phyloP scores from a whole-genome alignment of 2,329 filamentous ascomycete species.

The Xylariaceae sp. region DNA sequence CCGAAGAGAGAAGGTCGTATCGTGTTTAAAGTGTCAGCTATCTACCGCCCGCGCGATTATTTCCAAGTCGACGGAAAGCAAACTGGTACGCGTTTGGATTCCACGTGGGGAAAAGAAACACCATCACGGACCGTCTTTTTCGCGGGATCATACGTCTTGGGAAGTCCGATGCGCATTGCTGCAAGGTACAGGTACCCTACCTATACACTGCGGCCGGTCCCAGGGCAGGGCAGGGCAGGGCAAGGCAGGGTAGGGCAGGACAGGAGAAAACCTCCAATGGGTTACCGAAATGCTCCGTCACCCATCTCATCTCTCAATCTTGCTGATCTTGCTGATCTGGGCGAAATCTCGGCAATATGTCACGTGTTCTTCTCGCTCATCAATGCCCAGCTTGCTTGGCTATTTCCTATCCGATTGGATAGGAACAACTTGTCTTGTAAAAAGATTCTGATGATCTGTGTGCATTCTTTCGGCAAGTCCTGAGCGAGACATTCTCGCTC shows the following conservation, averaged over 20 bases:
- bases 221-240: no score
- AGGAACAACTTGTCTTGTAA: neutral
- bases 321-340: no score
- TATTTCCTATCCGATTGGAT: conserved; percentile 10
- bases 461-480: neutral
- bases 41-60: neutral
- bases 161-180: neutral
- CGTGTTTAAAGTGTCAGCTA: neutral
- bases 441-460: neutral
- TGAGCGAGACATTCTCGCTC: neutral
- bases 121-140: no score
- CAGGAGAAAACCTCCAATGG: no score
- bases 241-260: no score
- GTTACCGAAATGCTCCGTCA: neutral
- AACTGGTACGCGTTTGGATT: neutral
- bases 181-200: neutral
- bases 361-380: neutral
- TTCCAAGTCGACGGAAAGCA: neutral
- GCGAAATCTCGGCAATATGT: neutral
- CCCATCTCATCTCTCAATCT: neutral
- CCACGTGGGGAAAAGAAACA: conserved; percentile 7
- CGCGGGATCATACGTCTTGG: no score
- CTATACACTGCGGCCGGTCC: no score
- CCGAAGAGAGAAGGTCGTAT: neutral
- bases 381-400: neutral